Percentiles rank a stretch among this genome's conserved stretches.
These are phyloP conservation scores for Cyclotella sp. DNA, from an alignment of 108 stramenopile species.

Conservation along the genomic window DNA sequence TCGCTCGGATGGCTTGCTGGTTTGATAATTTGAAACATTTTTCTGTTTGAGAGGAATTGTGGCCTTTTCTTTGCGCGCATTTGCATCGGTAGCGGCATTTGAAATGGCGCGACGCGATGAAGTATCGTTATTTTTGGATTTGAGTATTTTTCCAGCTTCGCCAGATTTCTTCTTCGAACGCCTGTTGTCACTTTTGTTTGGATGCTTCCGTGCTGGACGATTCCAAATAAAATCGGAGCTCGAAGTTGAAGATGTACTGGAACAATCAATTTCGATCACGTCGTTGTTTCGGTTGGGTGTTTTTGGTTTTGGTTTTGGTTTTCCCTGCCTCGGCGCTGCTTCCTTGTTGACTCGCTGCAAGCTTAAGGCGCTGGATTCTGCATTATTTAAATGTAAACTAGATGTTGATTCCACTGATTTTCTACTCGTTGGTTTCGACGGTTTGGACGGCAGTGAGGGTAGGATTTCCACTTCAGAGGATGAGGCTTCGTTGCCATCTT, in stretches of 20 bases:
- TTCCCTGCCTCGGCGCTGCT: neutral
- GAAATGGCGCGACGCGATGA: neutral
- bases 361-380: neutral
- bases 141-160: neutral
- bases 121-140: neutral
- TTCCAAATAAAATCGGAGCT: neutral
- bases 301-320: neutral
- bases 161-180: neutral
- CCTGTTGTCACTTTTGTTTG: neutral
- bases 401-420: neutral
- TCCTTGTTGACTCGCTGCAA: neutral
- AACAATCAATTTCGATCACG: slow-evolving; percentile 3
- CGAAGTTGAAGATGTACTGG: neutral
- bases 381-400: neutral
- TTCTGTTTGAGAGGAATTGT: neutral
- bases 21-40: neutral
- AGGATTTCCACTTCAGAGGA: neutral
- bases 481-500: neutral
- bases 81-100: neutral
- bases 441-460: neutral
- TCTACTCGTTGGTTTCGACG: neutral
- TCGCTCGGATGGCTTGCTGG: neutral
- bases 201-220: neutral
- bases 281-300: too few species aligned
- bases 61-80: neutral